A percentile compares a stretch with the other conserved stretches of the same genome.
These are phyloP conservation scores for Uncinocarpus reesii DNA, from an alignment of 2,329 filamentous ascomycete genomes.

Conservation along the genomic window DNA sequence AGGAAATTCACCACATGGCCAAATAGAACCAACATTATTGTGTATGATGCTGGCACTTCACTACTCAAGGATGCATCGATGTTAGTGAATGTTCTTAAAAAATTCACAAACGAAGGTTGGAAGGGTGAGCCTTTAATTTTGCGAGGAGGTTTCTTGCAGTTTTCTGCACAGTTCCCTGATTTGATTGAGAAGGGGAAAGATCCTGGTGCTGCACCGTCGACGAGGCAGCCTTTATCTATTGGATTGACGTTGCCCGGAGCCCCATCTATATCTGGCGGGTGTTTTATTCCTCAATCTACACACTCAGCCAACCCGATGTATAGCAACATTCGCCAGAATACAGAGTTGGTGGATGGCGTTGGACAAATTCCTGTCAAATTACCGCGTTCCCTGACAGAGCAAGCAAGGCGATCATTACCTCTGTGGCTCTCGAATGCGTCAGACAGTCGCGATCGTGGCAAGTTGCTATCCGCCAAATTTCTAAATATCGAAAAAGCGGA, in stretches of 20 bases:
- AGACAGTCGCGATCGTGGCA: constrained; percentile 60
- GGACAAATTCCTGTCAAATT: constrained; percentile 61
- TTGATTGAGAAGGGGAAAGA: constrained; percentile 44
- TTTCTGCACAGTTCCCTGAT: constrained; percentile 56
- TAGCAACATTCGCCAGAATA: constrained; percentile 89
- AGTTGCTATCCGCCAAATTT: constrained; percentile 71
- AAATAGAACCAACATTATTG: constrained; percentile 63
- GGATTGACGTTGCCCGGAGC: constrained; percentile 33
- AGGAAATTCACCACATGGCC: constrained; percentile 67
- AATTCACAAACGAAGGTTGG: constrained; percentile 80
- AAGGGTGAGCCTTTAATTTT: constrained; percentile 63
- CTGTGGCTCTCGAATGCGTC: constrained; percentile 65
- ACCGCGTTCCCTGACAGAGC: constrained; percentile 43
- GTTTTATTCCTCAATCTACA: constrained; percentile 59
- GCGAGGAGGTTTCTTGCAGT: constrained; percentile 68
- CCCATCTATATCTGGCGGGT: constrained; percentile 62
- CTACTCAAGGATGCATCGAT: constrained; percentile 70
- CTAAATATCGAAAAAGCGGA: constrained; percentile 73
- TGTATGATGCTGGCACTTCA: constrained; percentile 71
- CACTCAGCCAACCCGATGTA: constrained; percentile 81
- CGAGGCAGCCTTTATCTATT: constrained; percentile 44
- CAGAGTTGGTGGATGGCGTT: constrained; percentile 86
- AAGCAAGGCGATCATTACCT: constrained; percentile 50
- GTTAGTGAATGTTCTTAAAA: constrained; percentile 80
- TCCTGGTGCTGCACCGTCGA: constrained; percentile 14